These are phyloP conservation scores for Boletales sp. DNA, from an alignment of 768 basidiomycete genomes.

Conservation along the genomic window DNA sequence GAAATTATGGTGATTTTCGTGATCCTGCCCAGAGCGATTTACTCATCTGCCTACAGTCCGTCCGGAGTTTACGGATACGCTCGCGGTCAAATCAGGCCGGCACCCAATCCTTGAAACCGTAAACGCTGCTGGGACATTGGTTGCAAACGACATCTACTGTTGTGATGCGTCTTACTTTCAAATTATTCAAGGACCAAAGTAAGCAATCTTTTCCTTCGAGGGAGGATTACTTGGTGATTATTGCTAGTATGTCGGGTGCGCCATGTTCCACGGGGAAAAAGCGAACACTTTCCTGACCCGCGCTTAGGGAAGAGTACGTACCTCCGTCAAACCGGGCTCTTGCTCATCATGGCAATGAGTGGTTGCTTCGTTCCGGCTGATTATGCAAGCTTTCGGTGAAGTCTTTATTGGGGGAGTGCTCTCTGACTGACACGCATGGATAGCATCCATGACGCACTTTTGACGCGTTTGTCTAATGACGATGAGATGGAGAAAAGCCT, in stretches of 20 bases:
- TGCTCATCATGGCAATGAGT: conserved; percentile 84
- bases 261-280: background rate
- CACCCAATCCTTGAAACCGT: conserved; percentile 84
- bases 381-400: conserved; percentile 83
- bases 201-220: conserved; percentile 21
- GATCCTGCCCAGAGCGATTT: background rate
- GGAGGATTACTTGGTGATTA: background rate
- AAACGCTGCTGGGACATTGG: conserved; percentile 62
- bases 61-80: conserved; percentile 86
- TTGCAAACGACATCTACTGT: conserved; percentile 90
- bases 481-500: conserved; percentile 86
- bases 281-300: background rate
- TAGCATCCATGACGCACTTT: conserved; percentile 78
- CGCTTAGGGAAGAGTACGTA: conserved; percentile 86
- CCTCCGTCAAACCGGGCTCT: conserved; percentile 78
- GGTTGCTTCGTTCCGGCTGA: conserved; percentile 92
- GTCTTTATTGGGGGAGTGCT: background rate
- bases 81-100: conserved; percentile 84
- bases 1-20: conserved; percentile 42
- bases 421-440: background rate
- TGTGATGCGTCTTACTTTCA: conserved; percentile 84
- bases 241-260: conserved; percentile 56
- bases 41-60: conserved; percentile 49
- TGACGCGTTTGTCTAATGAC: conserved; percentile 90
- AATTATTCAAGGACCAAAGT: conserved; percentile 91